Evolutionary conservation across 2,329 filamentous ascomycete genomes (phyloP).

Genomic region (Aureobasidium sp.): DNA sequence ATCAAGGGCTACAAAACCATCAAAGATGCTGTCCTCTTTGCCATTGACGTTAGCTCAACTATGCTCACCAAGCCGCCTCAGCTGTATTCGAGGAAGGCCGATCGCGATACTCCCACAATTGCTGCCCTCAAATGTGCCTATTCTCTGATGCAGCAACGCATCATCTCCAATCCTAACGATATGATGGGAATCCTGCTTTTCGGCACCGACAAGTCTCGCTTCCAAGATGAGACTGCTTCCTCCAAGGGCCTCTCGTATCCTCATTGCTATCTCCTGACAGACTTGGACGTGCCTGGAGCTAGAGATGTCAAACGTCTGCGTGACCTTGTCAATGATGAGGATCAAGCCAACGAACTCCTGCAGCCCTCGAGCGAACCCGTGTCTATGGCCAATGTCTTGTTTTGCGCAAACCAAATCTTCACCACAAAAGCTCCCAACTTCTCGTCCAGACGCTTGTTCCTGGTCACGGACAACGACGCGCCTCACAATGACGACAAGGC

Average conservation of each 20-base stretch:
- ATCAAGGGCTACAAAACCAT: conserved; percentile 77
- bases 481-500: conserved; percentile 69
- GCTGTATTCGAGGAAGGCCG: conserved; percentile 64
- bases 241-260: conserved; percentile 62
- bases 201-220: conserved; percentile 78
- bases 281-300: conserved; percentile 80
- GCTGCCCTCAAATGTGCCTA: conserved; percentile 93
- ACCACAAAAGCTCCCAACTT: conserved; percentile 94
- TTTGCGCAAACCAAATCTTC: conserved; percentile 94
- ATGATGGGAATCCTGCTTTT: conserved; percentile 96
- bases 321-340: conserved; percentile 69
- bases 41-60: conserved; percentile 80
- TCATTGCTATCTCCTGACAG: conserved; percentile 84
- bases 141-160: conserved; percentile 93
- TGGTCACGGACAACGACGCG: conserved; percentile 90
- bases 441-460: conserved; percentile 82
- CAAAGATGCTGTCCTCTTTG: conserved; percentile 97
- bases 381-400: conserved; percentile 82
- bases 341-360: conserved; percentile 61
- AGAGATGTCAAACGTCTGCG: conserved; percentile 77
- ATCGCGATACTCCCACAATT: conserved; percentile 67
- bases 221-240: conserved; percentile 58
- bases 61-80: conserved; percentile 67
- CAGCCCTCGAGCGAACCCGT: conserved; percentile 61
- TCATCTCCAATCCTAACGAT: conserved; percentile 91